Evolutionary conservation across 352 stramenopile species (phyloP), one percentile per base, ranked within the genome.

Genomic region (Albugo laibachii): DNA sequence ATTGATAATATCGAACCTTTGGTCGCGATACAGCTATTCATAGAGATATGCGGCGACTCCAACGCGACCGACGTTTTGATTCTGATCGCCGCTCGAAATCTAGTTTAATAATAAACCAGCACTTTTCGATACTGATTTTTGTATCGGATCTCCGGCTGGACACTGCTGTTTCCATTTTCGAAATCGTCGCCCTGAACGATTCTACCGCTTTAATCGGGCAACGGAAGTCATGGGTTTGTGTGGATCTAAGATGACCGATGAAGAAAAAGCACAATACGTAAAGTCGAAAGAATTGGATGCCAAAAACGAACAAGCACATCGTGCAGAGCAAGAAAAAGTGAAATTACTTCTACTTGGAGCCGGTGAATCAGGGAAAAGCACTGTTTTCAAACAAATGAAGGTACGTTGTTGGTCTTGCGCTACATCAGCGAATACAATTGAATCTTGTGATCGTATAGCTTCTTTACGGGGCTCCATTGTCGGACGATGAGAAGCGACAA

Each of bases 351-450:
- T 97, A 27, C 66, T 97, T 4, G 92, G 92, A 8, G 86, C 89
- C 8, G 92, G 88, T 45, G 89, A 97, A 65, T 96, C 83, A 48
- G 89, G 89, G 39, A 97, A 97, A 61, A 95, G 81, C 36, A 97
- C 92, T 13, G 93, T 93, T 45, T 93, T 93, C 63, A 93, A 92
- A 61, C 80, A 93, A 55, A 93, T 93, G 81, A 87, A 86, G 71
- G 70, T 83, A 53, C 40, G 63, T 39, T 15, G 45, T 48, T 10
- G 3, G 44, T 36, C 20, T 10, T 10, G 47, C 8, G 15, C 8
- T 24, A 10, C 24, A 27, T 48, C 8, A 34, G 48, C 43, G 11
- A 10, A 11, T 45, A 0, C 8, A 18, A 16, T n/a, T 34, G 37
- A 27, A 15, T 18, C 34, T 49, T 49, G 15, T 24, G 8, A 47